A percentile compares a stretch with the other conserved stretches of the same genome.
Evolutionary conservation across 305 asterid genomes (phyloP).

Genomic region (Fraxinus sp.): DNA sequence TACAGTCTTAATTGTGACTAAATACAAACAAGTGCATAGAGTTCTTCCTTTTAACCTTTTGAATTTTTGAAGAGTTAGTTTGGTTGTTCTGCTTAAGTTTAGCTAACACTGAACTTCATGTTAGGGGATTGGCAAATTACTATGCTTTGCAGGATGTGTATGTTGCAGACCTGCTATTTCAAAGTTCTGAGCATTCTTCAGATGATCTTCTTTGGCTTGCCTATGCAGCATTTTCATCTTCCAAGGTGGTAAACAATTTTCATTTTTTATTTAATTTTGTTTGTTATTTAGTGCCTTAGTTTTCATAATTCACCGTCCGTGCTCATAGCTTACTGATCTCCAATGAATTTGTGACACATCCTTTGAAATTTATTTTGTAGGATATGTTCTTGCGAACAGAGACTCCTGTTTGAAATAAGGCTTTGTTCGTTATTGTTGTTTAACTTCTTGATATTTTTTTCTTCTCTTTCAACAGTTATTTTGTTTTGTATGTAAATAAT

Average conservation of each 20-base stretch:
- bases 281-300: conserved; percentile 1
- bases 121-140: conserved; percentile 64
- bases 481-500: neutral
- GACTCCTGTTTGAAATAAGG: conserved; percentile 1
- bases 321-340: conserved; percentile 16
- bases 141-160: conserved; percentile 68
- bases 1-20: conserved; percentile 19
- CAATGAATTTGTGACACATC: conserved; percentile 1
- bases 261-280: conserved; percentile 5
- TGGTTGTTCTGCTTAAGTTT: conserved; percentile 21
- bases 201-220: conserved; percentile 96
- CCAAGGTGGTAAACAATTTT: conserved; percentile 54
- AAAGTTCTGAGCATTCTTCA: conserved; percentile 68
- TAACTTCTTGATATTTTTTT: neutral
- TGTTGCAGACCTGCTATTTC: conserved; percentile 81
- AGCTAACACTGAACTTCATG: conserved; percentile 36
- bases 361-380: neutral
- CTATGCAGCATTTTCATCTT: conserved; percentile 64
- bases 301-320: conserved; percentile 11
- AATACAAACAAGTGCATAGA: conserved; percentile 14
- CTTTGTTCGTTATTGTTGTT: neutral
- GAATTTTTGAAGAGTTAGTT: conserved; percentile 11
- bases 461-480: neutral
- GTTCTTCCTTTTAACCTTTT: conserved; percentile 13
- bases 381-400: conserved; percentile 10